These are phyloP conservation scores for Hirschioporus abietinus DNA, from an alignment of 768 basidiomycete genomes.

Conservation along the genomic window DNA sequence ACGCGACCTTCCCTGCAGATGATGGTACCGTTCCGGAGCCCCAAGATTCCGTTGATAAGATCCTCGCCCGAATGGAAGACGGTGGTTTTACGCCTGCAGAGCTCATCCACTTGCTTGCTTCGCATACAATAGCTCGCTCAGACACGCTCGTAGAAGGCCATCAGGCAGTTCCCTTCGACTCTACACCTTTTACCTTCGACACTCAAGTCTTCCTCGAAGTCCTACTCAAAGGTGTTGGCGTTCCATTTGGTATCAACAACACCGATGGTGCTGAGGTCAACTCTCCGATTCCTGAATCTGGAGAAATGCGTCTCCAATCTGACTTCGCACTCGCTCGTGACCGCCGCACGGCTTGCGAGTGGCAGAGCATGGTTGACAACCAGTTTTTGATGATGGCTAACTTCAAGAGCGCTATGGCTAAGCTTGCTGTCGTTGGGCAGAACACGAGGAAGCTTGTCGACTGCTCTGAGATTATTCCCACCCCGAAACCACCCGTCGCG, in stretches of 20 bases:
- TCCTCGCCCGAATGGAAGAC: conserved; percentile 14
- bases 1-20: conserved; percentile 12
- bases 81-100: conserved; percentile 14
- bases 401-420: conserved; percentile 41
- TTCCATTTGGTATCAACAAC: conserved; percentile 10
- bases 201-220: conserved; percentile 16
- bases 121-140: conserved; percentile 15
- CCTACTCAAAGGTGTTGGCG: conserved; percentile 13
- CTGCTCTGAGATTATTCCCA: conserved; percentile 41
- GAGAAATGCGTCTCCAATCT: conserved; percentile 41
- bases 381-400: conserved; percentile 28
- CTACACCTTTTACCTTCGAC: conserved; percentile 16
- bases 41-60: conserved; percentile 11
- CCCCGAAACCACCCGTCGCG: conserved; percentile 18
- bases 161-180: conserved; percentile 12
- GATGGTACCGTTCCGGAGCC: conserved; percentile 14
- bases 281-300: conserved; percentile 28
- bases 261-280: conserved; percentile 29
- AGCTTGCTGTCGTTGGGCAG: conserved; percentile 38
- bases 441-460: conserved; percentile 31
- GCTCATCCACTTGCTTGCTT: conserved; percentile 12
- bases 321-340: conserved; percentile 32
- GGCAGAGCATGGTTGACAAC: conserved; percentile 39
- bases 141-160: conserved; percentile 10
- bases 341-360: conserved; percentile 41